These are phyloP conservation scores for Alnus rubra DNA, from an alignment of 306 rosid species.

Conservation along the genomic window DNA sequence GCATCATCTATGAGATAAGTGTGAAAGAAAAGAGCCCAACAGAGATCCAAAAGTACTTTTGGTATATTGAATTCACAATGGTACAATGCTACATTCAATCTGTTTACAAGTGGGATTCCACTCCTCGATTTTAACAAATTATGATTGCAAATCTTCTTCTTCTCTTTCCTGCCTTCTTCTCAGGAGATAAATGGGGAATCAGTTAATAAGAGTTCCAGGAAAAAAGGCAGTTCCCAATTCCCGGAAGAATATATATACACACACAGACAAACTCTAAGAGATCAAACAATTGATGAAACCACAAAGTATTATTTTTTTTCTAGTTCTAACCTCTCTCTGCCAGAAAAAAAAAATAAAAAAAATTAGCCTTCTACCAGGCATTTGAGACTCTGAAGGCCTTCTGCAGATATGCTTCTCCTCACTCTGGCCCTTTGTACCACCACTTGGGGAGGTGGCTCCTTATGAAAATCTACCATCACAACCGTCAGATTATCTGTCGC, in stretches of 20 bases:
- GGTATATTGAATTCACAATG: background rate
- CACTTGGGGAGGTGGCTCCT: constrained; percentile 69
- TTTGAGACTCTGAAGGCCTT: constrained; percentile 79
- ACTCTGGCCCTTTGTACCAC: constrained; percentile 61
- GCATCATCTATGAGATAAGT: too few relatives aligned
- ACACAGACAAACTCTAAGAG: constrained; percentile 23
- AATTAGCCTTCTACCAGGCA: constrained; percentile 47
- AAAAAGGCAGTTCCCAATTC: constrained; percentile 12
- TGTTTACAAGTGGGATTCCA: constrained; percentile 21
- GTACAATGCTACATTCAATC: constrained; percentile 25
- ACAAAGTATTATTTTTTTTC: constrained; percentile 10
- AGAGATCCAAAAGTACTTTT: too few relatives aligned
- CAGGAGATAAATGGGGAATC: constrained; percentile 20
- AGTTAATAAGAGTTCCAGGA: constrained; percentile 19
- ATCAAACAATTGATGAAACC: constrained; percentile 4
- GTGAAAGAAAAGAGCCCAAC: too few relatives aligned
- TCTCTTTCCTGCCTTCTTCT: constrained; percentile 25
- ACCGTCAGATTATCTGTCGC: constrained; percentile 80
- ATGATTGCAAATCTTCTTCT: constrained; percentile 23
- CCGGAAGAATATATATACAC: constrained; percentile 44
- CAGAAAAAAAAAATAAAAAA: background rate
- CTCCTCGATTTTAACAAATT: constrained; percentile 5
- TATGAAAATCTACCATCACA: constrained; percentile 78
- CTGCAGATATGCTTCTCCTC: constrained; percentile 81
- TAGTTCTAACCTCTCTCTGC: background rate